Evolutionary conservation across 495 filamentous ascomycete genomes (phyloP), one percentile per base, ranked within the genome.

Genomic region (Aspergillus taichungensis): DNA sequence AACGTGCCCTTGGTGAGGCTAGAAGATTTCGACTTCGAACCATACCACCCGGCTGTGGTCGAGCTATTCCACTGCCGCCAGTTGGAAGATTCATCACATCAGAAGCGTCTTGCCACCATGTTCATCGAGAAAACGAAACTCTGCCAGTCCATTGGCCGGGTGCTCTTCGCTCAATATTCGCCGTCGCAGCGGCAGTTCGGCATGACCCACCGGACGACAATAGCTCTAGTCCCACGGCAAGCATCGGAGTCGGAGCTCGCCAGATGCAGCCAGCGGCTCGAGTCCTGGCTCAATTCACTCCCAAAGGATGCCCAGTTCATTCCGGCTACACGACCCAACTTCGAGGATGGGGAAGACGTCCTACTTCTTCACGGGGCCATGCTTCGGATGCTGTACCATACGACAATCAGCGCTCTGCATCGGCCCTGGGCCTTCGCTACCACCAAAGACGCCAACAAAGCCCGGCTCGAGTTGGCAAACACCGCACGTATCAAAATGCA

Each of bases 121-220:
- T 94, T 87, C 62, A 87, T 94, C 47, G 82, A 87, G 43, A 91
- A 90, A 57, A 81, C 85, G 3, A 89, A 88, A 56, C 76, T 95
- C 13, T 90, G 84, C 56, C 73, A 87, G 41, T 84, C 80, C 61
- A 85, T 95, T 59, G 83, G 82, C 50, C 75, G 85, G 50, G 86
- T 94, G 47, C 68, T 95, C 10, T 79, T 80, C 43, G 80, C 83
- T 11, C 88, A 94, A 54, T 95, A 95, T 58, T 85, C 84, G 3
- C 64, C 68, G 4, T 70, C 67, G 3, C 66, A 86, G 79, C 42
- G 68, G 78, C 51, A 84, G 77, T 67, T 79, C 75, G 61, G 76
- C 72, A 56, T 81, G 75, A 71, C 73, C 12, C 82, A 78, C 6
- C 71, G 77, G 33, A 87, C 83, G n/a, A 91, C 84, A 6, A 83